Evolutionary conservation across 768 basidiomycete species (phyloP).

Genomic region (Leccinum boreale): DNA sequence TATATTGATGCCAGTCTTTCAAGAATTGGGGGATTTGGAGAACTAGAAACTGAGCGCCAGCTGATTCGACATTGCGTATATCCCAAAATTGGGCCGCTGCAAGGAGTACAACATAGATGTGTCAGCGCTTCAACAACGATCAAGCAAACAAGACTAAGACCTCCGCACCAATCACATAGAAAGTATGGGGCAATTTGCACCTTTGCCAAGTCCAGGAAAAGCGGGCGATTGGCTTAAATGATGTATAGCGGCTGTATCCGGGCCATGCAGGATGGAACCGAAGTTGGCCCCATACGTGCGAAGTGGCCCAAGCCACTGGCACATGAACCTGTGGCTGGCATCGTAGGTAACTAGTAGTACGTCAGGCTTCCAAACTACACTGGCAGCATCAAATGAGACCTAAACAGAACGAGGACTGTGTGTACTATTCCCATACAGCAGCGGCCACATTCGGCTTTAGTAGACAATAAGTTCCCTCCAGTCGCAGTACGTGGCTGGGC

Average conservation of each 20-base stretch:
- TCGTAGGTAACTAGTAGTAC: neutral
- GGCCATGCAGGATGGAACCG: neutral
- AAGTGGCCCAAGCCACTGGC: neutral
- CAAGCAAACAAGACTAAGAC: neutral
- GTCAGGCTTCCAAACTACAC: neutral
- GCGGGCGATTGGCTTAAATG: neutral
- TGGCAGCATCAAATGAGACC: neutral
- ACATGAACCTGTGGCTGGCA: neutral
- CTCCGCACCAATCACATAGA: neutral
- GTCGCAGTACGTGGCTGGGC: too few species aligned
- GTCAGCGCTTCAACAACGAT: neutral
- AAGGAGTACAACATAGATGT: neutral
- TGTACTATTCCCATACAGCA: constrained; percentile 3
- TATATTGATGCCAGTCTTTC: neutral
- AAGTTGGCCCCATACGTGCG: neutral
- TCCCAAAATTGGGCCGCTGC: neutral
- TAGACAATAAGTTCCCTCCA: too few species aligned
- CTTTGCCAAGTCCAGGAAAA: neutral
- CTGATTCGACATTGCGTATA: neutral
- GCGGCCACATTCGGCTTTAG: neutral
- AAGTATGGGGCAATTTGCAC: too few species aligned
- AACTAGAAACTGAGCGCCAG: neutral
- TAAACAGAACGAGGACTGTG: neutral
- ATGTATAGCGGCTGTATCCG: neutral
- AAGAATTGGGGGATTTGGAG: neutral